Conservation (phyloP, 495 filamentous ascomycete species). For the Trichoderma virens region DNA sequence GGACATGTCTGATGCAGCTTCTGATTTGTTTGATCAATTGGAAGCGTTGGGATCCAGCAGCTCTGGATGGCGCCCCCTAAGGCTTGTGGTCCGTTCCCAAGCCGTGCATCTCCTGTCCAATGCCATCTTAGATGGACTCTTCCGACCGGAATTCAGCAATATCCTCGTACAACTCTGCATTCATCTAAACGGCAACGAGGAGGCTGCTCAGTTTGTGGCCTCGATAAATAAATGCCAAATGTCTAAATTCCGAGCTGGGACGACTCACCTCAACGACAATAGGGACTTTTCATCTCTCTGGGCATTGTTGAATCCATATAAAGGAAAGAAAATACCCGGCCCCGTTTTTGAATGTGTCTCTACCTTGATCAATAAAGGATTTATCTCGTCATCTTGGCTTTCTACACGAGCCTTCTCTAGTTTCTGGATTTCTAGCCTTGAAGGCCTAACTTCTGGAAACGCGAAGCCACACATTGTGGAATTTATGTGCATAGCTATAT, state of each 20-base stretch:
- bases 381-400: neutral
- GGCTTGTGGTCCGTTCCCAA: conserved; percentile 57
- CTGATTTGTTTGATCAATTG: conserved; percentile 57
- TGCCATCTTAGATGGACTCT: conserved; percentile 20
- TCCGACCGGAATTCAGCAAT: conserved; percentile 23
- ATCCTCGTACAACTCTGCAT: conserved; percentile 36
- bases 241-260: conserved; percentile 24
- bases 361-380: neutral
- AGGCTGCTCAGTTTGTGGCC: conserved; percentile 34
- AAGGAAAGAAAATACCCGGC: neutral
- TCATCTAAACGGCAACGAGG: conserved; percentile 25
- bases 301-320: neutral
- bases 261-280: conserved; percentile 15
- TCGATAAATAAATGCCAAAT: conserved; percentile 27
- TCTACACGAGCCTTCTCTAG: neutral
- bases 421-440: conserved; percentile 2
- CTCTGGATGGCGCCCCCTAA: conserved; percentile 58
- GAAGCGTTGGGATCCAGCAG: conserved; percentile 49
- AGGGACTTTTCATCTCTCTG: neutral
- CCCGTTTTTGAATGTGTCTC: conserved; percentile 3
- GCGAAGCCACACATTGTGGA: neutral
- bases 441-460: neutral
- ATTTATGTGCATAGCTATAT: neutral
- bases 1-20: conserved; percentile 29
- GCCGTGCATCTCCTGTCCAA: conserved; percentile 50